Conservation (phyloP, 495 filamentous ascomycete genomes). For the Aspergillus asperescens region DNA sequence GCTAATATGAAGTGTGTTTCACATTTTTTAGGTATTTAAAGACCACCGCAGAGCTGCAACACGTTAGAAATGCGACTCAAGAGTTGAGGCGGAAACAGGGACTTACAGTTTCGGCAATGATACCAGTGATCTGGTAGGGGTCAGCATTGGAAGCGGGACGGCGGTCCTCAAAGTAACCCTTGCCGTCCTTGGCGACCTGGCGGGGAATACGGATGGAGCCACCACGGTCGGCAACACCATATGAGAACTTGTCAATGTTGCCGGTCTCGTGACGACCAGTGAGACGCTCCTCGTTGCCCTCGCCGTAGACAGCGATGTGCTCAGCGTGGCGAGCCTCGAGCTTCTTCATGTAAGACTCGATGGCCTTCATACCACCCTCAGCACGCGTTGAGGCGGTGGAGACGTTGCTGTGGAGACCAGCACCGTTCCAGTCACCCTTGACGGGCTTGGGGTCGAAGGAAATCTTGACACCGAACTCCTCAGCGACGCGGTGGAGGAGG, state of each 20-base stretch:
- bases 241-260: constrained; percentile 88
- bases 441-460: constrained; percentile 98
- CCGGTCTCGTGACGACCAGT: constrained; percentile 96
- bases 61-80: constrained; percentile 4
- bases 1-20: constrained; percentile 41
- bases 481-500: constrained; percentile 91
- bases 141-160: constrained; percentile 92
- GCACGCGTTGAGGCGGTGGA: constrained; percentile 80
- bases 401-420: constrained; percentile 96
- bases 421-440: constrained; percentile 98
- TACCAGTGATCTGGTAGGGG: constrained; percentile 94
- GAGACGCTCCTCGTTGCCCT: constrained; percentile 87
- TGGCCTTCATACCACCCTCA: constrained; percentile 91
- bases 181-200: constrained; percentile 83
- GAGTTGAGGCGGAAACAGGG: not conserved
- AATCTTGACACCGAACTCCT: constrained; percentile 95
- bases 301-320: constrained; percentile 96
- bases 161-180: constrained; percentile 98
- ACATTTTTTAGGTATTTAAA: constrained; percentile 29
- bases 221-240: constrained; percentile 94
- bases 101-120: constrained; percentile 72
- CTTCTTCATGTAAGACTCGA: constrained; percentile 82
- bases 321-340: constrained; percentile 83
- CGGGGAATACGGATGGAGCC: constrained; percentile 90
- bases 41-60: constrained; percentile 39